Evolutionary conservation across 2,329 filamentous ascomycete species (phyloP).

Genomic region (Hypoxylon sp.): DNA sequence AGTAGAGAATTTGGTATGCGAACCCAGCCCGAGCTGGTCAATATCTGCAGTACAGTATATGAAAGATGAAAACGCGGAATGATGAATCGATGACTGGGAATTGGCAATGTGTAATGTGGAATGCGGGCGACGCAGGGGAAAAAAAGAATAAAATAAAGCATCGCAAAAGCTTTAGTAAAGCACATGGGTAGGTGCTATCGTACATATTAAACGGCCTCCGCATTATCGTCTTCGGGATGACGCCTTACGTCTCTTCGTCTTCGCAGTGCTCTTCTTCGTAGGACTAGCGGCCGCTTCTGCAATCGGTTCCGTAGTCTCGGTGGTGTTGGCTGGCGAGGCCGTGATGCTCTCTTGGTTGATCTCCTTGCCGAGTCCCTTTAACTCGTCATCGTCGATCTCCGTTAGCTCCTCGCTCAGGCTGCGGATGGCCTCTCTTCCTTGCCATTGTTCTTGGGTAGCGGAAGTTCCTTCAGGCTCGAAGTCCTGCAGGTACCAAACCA

Average conservation of each 20-base stretch:
- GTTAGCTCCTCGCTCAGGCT: conserved; percentile 88
- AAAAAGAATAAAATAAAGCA: not conserved
- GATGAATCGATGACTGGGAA: not conserved
- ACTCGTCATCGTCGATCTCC: conserved; percentile 91
- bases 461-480: conserved; percentile 87
- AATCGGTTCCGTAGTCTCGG: conserved; percentile 44
- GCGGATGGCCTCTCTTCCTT: conserved; percentile 75
- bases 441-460: conserved; percentile 81
- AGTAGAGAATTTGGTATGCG: conserved; percentile 7
- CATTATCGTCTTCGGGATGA: conserved; percentile 48
- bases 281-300: conserved; percentile 37
- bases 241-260: conserved; percentile 50
- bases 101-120: not conserved
- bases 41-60: conserved; percentile 32
- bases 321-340: conserved; percentile 54
- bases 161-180: conserved; percentile 33
- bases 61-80: not conserved
- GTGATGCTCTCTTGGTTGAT: conserved; percentile 65
- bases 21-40: conserved; percentile 36
- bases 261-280: conserved; percentile 48
- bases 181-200: conserved; percentile 37
- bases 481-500: conserved; percentile 88
- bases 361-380: conserved; percentile 76
- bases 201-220: conserved; percentile 36
- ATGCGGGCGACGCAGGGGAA: not conserved